Percentiles rank a stretch among this genome's conserved stretches.
Conservation (phyloP, 805 yeast species). For the Metschnikowia matae region DNA sequence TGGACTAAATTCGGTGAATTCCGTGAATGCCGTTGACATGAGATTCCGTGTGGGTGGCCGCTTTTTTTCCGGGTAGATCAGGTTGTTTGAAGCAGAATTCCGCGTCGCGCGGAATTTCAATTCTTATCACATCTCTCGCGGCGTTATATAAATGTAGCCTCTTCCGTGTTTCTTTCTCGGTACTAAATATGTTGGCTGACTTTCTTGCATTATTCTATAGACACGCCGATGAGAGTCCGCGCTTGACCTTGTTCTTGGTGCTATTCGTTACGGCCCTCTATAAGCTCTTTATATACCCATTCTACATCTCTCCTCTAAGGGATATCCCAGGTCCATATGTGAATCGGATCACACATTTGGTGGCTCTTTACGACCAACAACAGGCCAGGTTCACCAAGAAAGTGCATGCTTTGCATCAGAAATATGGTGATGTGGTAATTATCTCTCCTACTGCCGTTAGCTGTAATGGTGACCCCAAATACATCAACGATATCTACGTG, state of each 20-base stretch:
- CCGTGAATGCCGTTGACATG: background rate
- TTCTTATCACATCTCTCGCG: conserved; percentile 2
- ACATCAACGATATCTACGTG: conserved; percentile 52
- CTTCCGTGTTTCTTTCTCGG: background rate
- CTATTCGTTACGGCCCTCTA: conserved; percentile 25
- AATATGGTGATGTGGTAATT: conserved; percentile 61
- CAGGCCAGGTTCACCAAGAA: conserved; percentile 37
- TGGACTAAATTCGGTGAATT: too few species aligned
- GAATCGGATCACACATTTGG: conserved; percentile 41
- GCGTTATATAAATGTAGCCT: background rate
- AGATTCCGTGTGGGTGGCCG: background rate
- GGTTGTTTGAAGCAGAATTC: background rate
- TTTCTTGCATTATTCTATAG: background rate
- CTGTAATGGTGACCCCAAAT: conserved; percentile 47
- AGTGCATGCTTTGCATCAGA: conserved; percentile 47
- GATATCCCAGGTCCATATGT: conserved; percentile 56
- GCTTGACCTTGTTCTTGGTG: conserved; percentile 2
- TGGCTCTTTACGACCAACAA: conserved; percentile 38
- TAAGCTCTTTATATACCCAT: conserved; percentile 41
- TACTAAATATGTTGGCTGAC: conserved; percentile 9
- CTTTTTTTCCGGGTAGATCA: background rate
- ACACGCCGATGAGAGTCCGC: background rate
- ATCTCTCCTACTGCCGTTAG: conserved; percentile 61
- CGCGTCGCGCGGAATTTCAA: conserved; percentile 4
- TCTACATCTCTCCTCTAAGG: conserved; percentile 46